Evolutionary conservation across 2,329 filamentous ascomycete genomes (phyloP).

Genomic region (Diplodia scrobiculata): DNA sequence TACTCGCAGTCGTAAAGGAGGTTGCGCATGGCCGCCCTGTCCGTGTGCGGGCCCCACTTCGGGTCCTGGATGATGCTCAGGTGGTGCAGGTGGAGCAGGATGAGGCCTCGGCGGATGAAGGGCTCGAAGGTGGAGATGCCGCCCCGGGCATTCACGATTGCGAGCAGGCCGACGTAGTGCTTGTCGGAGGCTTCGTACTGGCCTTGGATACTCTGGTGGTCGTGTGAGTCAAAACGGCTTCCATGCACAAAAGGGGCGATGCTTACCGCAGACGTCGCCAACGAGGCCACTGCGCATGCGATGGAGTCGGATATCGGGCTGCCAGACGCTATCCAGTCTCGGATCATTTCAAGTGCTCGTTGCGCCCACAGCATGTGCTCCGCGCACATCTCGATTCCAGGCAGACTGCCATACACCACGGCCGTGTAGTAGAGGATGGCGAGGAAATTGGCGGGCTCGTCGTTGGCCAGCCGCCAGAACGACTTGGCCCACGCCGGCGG

Average conservation of each 20-base stretch:
- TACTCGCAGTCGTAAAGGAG: not conserved
- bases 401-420: not conserved
- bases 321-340: not conserved
- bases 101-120: not conserved
- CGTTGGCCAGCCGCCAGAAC: not conserved
- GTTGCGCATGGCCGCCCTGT: not conserved
- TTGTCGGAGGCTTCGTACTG: not conserved
- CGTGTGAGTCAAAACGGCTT: not conserved
- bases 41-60: not conserved
- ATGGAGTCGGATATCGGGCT: not conserved
- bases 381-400: not conserved
- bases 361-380: not conserved
- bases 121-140: not conserved
- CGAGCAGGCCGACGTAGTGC: not conserved
- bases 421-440: not conserved
- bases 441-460: not conserved
- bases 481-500: not conserved
- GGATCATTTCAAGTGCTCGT: not conserved
- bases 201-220: not conserved
- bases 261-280: not conserved
- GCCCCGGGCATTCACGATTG: not conserved
- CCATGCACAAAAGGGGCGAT: not conserved
- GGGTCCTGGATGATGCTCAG: not conserved
- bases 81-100: not conserved
- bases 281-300: not conserved